A percentile compares a stretch with the other conserved stretches of the same genome.
These are phyloP conservation scores for Blattamonas nauphoetae DNA, from an alignment of 78 protist species.

Conservation along the genomic window DNA sequence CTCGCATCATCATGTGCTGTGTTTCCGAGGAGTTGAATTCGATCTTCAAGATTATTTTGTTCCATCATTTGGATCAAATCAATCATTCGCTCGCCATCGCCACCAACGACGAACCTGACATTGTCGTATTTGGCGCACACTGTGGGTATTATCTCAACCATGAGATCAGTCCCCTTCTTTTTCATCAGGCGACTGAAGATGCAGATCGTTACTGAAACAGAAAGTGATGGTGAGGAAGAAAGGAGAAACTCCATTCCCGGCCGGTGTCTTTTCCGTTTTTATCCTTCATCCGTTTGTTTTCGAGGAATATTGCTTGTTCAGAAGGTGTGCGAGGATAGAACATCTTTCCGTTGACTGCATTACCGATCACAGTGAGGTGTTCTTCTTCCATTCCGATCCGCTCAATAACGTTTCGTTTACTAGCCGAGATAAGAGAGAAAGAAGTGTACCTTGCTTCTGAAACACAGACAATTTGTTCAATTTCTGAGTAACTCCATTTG, in stretches of 20 bases:
- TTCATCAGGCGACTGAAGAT: constrained; percentile 77
- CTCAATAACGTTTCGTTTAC: background rate
- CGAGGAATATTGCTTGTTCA: background rate
- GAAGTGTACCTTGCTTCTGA: constrained; percentile 57
- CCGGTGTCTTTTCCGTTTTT: too few species aligned
- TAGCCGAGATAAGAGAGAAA: background rate
- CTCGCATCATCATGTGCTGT: constrained; percentile 68
- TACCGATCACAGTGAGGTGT: constrained; percentile 92
- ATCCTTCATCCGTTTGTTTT: too few species aligned
- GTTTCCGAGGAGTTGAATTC: constrained; percentile 75
- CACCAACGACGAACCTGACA: constrained; percentile 52
- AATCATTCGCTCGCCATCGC: background rate
- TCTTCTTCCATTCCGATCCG: too few species aligned
- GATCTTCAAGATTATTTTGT: constrained; percentile 59
- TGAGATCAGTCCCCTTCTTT: constrained; percentile 78
- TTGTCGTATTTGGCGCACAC: constrained; percentile 46
- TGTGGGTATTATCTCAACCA: constrained; percentile 41
- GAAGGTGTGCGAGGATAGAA: constrained; percentile 65
- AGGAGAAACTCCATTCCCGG: too few species aligned
- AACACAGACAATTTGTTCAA: constrained; percentile 81
- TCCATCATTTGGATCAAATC: constrained; percentile 53
- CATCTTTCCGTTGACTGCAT: constrained; percentile 72
- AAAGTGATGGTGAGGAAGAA: too few species aligned
- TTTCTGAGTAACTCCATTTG: constrained; percentile 56
- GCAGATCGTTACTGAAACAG: constrained; percentile 55